Conservation (phyloP, 345 rosid species). For the Euclidium syriacum region DNA sequence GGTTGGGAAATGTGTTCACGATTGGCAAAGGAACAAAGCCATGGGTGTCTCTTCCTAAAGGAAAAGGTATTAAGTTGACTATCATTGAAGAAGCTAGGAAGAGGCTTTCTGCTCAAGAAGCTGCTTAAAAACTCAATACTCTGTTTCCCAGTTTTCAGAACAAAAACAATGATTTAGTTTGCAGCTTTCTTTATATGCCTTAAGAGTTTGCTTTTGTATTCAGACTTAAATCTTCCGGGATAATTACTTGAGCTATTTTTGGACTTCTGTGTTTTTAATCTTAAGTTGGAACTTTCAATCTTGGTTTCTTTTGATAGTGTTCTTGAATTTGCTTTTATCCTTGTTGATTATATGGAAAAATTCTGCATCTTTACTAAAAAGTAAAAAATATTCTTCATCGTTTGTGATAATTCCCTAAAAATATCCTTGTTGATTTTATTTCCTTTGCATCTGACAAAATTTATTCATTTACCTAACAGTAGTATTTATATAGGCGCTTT, state of each 20-base stretch:
- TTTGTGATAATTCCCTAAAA: too few species aligned
- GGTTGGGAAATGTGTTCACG: slow-evolving; percentile 63
- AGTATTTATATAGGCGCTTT: too few species aligned
- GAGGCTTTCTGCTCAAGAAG: slow-evolving; percentile 37
- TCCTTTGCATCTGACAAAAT: too few species aligned
- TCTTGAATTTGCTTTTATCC: too few species aligned
- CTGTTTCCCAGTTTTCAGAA: background rate
- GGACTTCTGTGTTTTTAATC: background rate
- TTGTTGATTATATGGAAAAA: too few species aligned
- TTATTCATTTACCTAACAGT: too few species aligned
- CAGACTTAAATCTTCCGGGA: background rate
- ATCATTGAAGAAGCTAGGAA: slow-evolving; percentile 50
- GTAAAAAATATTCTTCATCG: too few species aligned
- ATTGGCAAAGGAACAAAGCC: slow-evolving; percentile 71
- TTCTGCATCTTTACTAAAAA: too few species aligned
- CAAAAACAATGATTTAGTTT: slow-evolving; percentile 3
- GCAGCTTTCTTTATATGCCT: background rate
- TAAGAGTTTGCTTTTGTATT: background rate
- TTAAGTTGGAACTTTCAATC: background rate
- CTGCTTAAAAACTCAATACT: slow-evolving; percentile 11
- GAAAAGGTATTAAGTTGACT: slow-evolving; percentile 57
- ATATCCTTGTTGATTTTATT: too few species aligned
- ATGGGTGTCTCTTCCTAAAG: slow-evolving; percentile 76
- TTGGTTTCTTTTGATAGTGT: background rate
- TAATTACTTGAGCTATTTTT: background rate